A percentile compares a stretch with the other conserved stretches of the same genome.
Evolutionary conservation across 495 filamentous ascomycete genomes (phyloP).

Genomic region (Daldinia caldariorum): DNA sequence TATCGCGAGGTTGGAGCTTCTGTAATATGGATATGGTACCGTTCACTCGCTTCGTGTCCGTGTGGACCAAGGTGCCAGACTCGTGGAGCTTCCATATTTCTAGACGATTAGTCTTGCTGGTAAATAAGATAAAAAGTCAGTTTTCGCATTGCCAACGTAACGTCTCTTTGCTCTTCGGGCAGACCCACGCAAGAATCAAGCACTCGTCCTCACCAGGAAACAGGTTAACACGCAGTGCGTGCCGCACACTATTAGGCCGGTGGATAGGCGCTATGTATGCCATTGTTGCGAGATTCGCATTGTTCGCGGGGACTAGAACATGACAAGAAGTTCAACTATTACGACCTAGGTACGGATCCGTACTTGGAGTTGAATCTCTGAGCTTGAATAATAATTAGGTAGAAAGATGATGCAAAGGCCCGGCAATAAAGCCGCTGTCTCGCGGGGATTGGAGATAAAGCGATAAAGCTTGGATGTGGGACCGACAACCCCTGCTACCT

Average conservation of each 20-base stretch:
- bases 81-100: constrained; percentile 76
- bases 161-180: constrained; percentile 15
- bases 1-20: constrained; percentile 76
- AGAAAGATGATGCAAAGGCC: constrained; percentile 36
- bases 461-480: constrained; percentile 27
- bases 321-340: neutral
- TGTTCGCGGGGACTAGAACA: constrained; percentile 16
- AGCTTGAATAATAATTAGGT: neutral
- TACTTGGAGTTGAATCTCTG: neutral
- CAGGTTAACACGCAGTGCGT: constrained; percentile 84
- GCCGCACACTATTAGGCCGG: constrained; percentile 84
- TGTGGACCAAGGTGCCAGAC: constrained; percentile 59
- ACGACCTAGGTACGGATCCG: too few species aligned
- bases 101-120: constrained; percentile 88
- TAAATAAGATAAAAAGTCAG: neutral
- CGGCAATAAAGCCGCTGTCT: constrained; percentile 41
- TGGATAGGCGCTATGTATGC: constrained; percentile 96
- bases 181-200: constrained; percentile 83
- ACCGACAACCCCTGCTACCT: neutral
- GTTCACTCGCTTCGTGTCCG: constrained; percentile 73
- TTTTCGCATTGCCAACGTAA: constrained; percentile 1
- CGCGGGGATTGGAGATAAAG: constrained; percentile 35
- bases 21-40: constrained; percentile 88
- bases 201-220: constrained; percentile 77
- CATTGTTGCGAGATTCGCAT: constrained; percentile 64